A percentile compares a stretch with the other conserved stretches of the same genome.
These are phyloP conservation scores for Chloranthus sessilifolius DNA, from an alignment of 164 flowering plant species.

Conservation along the genomic window DNA sequence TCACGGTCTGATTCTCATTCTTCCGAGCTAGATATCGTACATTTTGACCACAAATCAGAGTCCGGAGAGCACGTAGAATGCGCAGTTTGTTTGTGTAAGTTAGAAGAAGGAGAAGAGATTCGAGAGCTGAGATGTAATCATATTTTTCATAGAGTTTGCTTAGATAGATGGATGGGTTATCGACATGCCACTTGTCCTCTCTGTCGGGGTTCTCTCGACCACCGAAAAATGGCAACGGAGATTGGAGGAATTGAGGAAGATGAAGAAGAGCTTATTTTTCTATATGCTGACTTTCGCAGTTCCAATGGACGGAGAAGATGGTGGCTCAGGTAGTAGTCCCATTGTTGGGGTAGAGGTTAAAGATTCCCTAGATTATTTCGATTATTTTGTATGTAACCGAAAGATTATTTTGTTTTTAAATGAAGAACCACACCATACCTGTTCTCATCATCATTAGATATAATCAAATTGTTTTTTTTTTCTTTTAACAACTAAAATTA, in stretches of 20 bases:
- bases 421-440: too few species aligned
- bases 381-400: too few species aligned
- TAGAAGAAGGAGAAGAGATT: constrained; percentile 10
- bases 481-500: too few species aligned
- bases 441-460: too few species aligned
- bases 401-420: too few species aligned
- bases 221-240: neutral
- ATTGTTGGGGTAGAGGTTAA: too few species aligned
- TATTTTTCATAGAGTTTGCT: constrained; percentile 9
- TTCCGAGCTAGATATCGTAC: neutral
- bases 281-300: neutral
- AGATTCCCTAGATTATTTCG: too few species aligned
- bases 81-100: constrained; percentile 6
- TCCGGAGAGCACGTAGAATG: constrained; percentile 2
- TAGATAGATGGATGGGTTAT: constrained; percentile 9
- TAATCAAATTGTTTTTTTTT: too few species aligned
- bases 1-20: too few species aligned
- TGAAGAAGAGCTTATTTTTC: constrained; percentile 3
- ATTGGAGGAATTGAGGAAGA: neutral
- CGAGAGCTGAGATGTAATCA: constrained; percentile 7
- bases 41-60: neutral
- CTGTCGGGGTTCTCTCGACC: constrained; percentile 5
- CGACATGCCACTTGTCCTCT: constrained; percentile 9
- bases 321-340: constrained; percentile 9
- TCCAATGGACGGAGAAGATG: neutral